Conservation (phyloP, 495 filamentous ascomycete species). For the Talaromyces proteolyticus region DNA sequence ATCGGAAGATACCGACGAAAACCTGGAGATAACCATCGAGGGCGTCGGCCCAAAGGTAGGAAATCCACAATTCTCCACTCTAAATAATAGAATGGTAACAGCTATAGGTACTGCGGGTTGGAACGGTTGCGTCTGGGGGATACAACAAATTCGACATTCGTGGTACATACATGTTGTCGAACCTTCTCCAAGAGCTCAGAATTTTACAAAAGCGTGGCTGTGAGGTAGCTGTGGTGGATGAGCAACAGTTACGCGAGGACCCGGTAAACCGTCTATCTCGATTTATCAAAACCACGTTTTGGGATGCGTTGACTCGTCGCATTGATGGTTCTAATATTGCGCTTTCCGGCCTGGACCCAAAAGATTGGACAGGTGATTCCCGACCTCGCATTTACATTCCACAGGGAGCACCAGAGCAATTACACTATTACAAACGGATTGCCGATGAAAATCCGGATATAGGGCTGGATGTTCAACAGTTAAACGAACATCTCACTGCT, state of each 20-base stretch:
- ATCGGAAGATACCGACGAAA: slow-evolving; percentile 84
- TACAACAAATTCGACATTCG: slow-evolving; percentile 78
- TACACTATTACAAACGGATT: slow-evolving; percentile 77
- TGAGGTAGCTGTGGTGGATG: slow-evolving; percentile 80
- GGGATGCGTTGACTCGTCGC: slow-evolving; percentile 77
- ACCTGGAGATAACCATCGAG: slow-evolving; percentile 95
- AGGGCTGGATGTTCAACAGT: slow-evolving; percentile 74
- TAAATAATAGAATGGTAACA: not conserved
- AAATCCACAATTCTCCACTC: not conserved
- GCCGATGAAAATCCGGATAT: slow-evolving; percentile 71
- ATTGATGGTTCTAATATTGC: slow-evolving; percentile 89
- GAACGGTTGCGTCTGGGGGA: slow-evolving; percentile 77
- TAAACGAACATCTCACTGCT: slow-evolving; percentile 65
- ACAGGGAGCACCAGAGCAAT: slow-evolving; percentile 74
- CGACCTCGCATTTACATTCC: slow-evolving; percentile 91
- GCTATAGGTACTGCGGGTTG: slow-evolving; percentile 63
- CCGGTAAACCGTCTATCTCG: slow-evolving; percentile 81
- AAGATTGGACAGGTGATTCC: slow-evolving; percentile 85
- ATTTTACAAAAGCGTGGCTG: slow-evolving; percentile 81
- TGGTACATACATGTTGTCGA: slow-evolving; percentile 93
- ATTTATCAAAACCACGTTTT: slow-evolving; percentile 82
- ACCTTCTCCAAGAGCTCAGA: slow-evolving; percentile 87
- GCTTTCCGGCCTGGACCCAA: slow-evolving; percentile 76
- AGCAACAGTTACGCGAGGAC: slow-evolving; percentile 83
- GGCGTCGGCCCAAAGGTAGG: slow-evolving; percentile 87